These are phyloP conservation scores for Ustilago xerochloae DNA, from an alignment of 1,284 basidiomycete genomes.

Conservation along the genomic window DNA sequence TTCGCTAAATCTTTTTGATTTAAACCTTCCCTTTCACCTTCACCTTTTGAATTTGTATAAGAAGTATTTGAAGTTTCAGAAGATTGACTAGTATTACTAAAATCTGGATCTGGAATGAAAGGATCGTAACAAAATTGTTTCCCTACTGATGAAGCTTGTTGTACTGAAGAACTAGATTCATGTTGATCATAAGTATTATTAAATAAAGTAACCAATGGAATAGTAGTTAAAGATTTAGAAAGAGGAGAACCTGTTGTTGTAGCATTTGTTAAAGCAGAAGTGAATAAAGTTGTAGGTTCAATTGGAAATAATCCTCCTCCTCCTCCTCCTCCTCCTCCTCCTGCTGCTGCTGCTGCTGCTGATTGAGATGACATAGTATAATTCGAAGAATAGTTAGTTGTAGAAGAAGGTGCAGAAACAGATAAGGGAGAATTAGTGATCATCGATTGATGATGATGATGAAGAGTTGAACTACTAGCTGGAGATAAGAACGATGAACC, in stretches of 20 bases:
- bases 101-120: slow-evolving; percentile 39
- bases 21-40: neutral
- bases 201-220: slow-evolving; percentile 37
- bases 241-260: slow-evolving; percentile 3
- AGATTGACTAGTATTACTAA: neutral
- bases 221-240: slow-evolving; percentile 9
- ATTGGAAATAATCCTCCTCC: too few relatives aligned
- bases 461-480: too few relatives aligned
- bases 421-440: too few relatives aligned
- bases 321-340: too few relatives aligned
- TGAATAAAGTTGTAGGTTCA: neutral
- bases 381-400: too few relatives aligned
- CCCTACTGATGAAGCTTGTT: neutral
- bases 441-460: too few relatives aligned
- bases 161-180: neutral
- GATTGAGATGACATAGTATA: too few relatives aligned
- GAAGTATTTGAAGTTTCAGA: too few relatives aligned
- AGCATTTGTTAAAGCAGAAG: neutral
- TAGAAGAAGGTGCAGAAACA: too few relatives aligned
- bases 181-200: slow-evolving; percentile 39
- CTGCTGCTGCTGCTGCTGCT: too few relatives aligned
- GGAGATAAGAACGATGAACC: too few relatives aligned
- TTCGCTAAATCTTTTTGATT: slow-evolving; percentile 44
- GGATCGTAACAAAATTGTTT: slow-evolving; percentile 37
- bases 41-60: too few relatives aligned